Conservation (phyloP, 2,329 filamentous ascomycete genomes). For the Trichoderma citrinoviride region DNA sequence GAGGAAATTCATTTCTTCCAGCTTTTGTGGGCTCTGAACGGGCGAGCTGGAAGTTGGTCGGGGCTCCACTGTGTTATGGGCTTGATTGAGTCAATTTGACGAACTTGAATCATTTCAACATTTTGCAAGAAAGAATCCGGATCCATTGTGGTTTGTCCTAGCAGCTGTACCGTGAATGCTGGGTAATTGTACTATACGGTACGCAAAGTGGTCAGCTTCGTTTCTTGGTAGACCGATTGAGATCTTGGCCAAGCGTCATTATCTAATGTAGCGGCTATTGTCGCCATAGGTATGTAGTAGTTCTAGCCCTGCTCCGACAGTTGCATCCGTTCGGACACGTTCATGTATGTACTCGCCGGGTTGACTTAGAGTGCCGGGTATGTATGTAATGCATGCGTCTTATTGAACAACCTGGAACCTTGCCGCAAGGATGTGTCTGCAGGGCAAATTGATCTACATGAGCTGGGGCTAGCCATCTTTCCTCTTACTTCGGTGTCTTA, state of each 20-base stretch:
- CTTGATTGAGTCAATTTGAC: background rate
- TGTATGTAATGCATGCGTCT: slow-evolving; percentile 15
- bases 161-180: too few relatives aligned
- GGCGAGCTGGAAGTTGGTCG: too few relatives aligned
- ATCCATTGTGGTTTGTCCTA: too few relatives aligned
- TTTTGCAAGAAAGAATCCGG: too few relatives aligned
- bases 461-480: background rate
- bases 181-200: too few relatives aligned
- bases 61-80: background rate
- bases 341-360: slow-evolving; percentile 9
- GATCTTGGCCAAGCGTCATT: background rate
- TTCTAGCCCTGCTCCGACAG: too few relatives aligned
- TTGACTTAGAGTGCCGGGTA: too few relatives aligned
- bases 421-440: background rate
- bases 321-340: background rate
- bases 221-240: background rate
- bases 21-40: too few relatives aligned
- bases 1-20: slow-evolving; percentile 19
- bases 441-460: background rate
- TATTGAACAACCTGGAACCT: background rate
- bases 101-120: background rate
- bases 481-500: background rate
- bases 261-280: slow-evolving; percentile 7
- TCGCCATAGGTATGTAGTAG: background rate
- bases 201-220: background rate